Base-by-base conservation (phyloP, 257 asterid genomes). In the Solanum chaucha region DNA sequence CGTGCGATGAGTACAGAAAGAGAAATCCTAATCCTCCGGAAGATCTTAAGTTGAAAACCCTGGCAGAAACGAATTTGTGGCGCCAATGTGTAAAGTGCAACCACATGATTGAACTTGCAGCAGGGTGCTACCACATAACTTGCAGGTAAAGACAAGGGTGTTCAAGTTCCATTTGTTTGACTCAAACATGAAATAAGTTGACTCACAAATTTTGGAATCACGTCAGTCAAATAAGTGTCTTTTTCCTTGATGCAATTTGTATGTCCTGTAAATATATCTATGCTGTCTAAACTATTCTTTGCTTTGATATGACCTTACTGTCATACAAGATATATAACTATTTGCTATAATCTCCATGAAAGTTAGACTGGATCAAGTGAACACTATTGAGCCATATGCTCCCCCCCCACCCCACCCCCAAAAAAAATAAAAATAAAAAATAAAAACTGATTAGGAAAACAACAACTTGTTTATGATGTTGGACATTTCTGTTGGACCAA, bases 71-170 rank as follows among this genome's bases (percentile, higher is more conserved):
- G 71, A 91, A 91, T 32, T 90, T 61, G 71, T 94, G 98, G 96
- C 94, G 93, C 38, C 94, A 92, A 78, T 93, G 98, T 90, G 86
- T 88, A 2, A 86, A 90, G 81, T 94, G 98, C 91, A 89, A 78
- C 51, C 91, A 91, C 86, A 90, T 94, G 93, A 91, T 94, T 71
- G 93, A 93, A 74, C 95, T 94, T 88, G 89, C 83, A 51, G 87
- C 88, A 24, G 98, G 98, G 87, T 94, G 95, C 93, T 91, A 92
- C 92, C 98, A 93, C 90, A 93, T 93, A 46, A 88, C 90, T 80
- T 94, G 98, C 95, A 94, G 98, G 95, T 94, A 89, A 61, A 84
- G 58, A 22, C 34, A 30, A 15, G 64, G 65, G 13, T 85, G 32
- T 58, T 41, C 83, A 44, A 70, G 65, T 28, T 85, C 87, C 81